These are phyloP conservation scores for Phallus indusiatus DNA, from an alignment of 768 basidiomycete species.

Conservation along the genomic window DNA sequence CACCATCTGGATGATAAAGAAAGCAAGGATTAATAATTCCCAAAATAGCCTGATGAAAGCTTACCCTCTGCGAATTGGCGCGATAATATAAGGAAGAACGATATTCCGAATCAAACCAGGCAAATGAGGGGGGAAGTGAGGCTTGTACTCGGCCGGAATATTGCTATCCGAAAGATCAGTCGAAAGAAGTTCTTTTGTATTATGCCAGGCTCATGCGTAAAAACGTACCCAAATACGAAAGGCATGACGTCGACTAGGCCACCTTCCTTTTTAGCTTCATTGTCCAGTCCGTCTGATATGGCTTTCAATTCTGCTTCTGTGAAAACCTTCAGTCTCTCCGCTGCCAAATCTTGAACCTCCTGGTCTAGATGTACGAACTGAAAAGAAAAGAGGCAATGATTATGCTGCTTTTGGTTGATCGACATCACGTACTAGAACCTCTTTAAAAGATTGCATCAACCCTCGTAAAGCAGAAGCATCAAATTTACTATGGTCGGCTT, in stretches of 20 bases:
- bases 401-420: neutral
- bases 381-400: neutral
- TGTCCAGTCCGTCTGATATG: slow-evolving; percentile 20
- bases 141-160: slow-evolving; percentile 28
- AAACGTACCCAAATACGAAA: slow-evolving; percentile 27
- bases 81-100: slow-evolving; percentile 28
- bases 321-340: slow-evolving; percentile 24
- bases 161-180: slow-evolving; percentile 19
- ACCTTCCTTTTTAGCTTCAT: slow-evolving; percentile 25
- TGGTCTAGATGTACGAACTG: slow-evolving; percentile 30
- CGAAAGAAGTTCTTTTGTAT: neutral
- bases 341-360: slow-evolving; percentile 26
- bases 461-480: slow-evolving; percentile 20
- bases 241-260: slow-evolving; percentile 27
- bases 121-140: slow-evolving; percentile 25
- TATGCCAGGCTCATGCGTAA: too few relatives aligned
- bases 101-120: slow-evolving; percentile 31
- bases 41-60: too few relatives aligned
- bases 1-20: neutral
- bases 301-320: slow-evolving; percentile 19
- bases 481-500: slow-evolving; percentile 22
- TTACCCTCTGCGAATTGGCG: slow-evolving; percentile 27
- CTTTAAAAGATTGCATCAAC: slow-evolving; percentile 21
- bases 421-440: slow-evolving; percentile 22
- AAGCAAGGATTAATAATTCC: neutral